Evolutionary conservation across 306 rosid genomes (phyloP), one percentile per base, ranked within the genome.

Genomic region (Vigna mungo): DNA sequence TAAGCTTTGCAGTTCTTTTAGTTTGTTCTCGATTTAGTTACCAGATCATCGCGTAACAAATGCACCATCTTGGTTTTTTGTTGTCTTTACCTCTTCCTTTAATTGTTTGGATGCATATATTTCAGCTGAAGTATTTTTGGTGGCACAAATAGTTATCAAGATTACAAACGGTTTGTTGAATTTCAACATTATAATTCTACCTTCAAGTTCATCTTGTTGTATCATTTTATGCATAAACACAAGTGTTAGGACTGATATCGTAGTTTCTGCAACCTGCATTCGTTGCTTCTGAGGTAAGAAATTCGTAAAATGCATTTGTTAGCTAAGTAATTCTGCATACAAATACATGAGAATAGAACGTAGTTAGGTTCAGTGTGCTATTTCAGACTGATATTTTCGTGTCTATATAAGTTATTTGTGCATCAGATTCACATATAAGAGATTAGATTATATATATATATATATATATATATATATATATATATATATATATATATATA

Each of bases 1-100:
- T 72, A 61, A 74, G 71, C 54, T 77, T 83, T 61, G 30, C 55
- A 54, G 73, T 21, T 73, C 67, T 27, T 20, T 54, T 56, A 25
- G 30, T 17, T 64, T 76, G 56, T 76, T 56, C 20, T 21, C 23
- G 18, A 21, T 54, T 64, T 71, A 76, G 72, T 44, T 84, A 30
- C 65, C 71, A 17, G 32, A 66, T 72, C n/a, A 7, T 15, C 49
- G 70, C 51, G 66, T 54, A 44, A 25, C 65, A 47, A 47, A 17
- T 55, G 27, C 18, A 16, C 55, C 56, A 47, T 58, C 11, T 36
- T 18, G 54, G 20, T 48, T 69, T 61, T 61, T 32, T 47, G 47
- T 49, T 61, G 23, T 21, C 62, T 20, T 7, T 14, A 32, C 43
- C 43, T 43, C 15, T 16, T 65, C 6, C 54, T 21, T 37, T 9